Evolutionary conservation across 2,329 filamentous ascomycete genomes (phyloP).

Genomic region (Pseudogymnoascus sp.): DNA sequence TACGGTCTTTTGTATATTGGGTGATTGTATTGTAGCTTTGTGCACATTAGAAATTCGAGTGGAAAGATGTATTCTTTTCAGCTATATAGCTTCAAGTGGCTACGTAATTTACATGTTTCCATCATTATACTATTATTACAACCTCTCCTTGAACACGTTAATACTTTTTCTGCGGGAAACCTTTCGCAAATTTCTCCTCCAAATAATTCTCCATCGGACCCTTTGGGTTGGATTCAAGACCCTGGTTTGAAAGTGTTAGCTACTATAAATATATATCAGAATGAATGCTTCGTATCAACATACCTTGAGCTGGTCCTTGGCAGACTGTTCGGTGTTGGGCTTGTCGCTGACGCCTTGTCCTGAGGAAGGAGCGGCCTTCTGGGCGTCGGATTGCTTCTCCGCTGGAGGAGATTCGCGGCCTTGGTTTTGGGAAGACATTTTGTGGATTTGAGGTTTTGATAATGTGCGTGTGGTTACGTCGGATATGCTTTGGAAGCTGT

Average conservation of each 20-base stretch:
- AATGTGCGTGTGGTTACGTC: neutral
- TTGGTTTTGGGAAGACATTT: conserved; percentile 44
- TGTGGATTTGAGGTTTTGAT: conserved; percentile 1
- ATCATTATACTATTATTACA: neutral
- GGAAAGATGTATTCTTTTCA: too few relatives aligned
- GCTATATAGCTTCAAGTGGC: too few relatives aligned
- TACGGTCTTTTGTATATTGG: neutral
- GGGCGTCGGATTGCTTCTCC: conserved; percentile 54
- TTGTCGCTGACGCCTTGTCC: conserved; percentile 51
- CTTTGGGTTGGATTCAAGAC: conserved; percentile 58
- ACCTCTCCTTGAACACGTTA: neutral
- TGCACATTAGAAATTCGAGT: neutral
- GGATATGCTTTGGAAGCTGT: neutral
- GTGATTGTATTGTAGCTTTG: neutral
- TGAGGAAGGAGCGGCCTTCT: conserved; percentile 48
- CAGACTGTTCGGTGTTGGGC: conserved; percentile 43
- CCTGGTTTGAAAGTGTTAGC: conserved; percentile 27
- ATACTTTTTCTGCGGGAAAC: conserved; percentile 1
- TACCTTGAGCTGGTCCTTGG: conserved; percentile 45
- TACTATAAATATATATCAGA: neutral
- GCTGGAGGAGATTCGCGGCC: conserved; percentile 75
- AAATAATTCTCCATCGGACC: conserved; percentile 54
- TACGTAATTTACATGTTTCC: too few relatives aligned
- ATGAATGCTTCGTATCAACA: conserved; percentile 13
- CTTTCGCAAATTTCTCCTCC: conserved; percentile 41